A percentile compares a stretch with the other conserved stretches of the same genome.
These are phyloP conservation scores for Cyberlindnera euphorbiiphila DNA, from an alignment of 805 yeast genomes.

Conservation along the genomic window DNA sequence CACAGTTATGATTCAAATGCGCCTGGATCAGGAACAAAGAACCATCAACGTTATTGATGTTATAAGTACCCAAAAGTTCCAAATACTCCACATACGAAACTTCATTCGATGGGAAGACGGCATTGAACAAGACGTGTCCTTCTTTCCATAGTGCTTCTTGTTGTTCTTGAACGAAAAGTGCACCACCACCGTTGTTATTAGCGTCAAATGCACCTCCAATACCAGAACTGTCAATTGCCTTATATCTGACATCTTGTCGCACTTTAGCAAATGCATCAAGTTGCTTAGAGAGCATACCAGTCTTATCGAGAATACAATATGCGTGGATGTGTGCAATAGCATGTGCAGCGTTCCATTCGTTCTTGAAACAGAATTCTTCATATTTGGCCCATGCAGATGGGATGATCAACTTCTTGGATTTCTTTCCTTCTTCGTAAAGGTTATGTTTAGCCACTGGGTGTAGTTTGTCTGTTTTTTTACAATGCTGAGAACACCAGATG, in stretches of 20 bases:
- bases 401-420: slow-evolving; percentile 35
- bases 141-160: slow-evolving; percentile 56
- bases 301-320: slow-evolving; percentile 36
- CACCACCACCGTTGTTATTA: slow-evolving; percentile 45
- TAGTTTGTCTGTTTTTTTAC: slow-evolving; percentile 50
- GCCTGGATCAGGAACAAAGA: slow-evolving; percentile 60
- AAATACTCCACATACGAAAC: slow-evolving; percentile 52
- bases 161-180: slow-evolving; percentile 51
- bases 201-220: slow-evolving; percentile 39
- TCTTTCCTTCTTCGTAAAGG: slow-evolving; percentile 33
- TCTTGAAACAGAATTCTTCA: slow-evolving; percentile 58
- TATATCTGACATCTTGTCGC: slow-evolving; percentile 60
- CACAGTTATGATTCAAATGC: slow-evolving; percentile 74
- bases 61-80: slow-evolving; percentile 64
- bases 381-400: slow-evolving; percentile 49
- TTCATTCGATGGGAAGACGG: slow-evolving; percentile 39
- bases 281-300: slow-evolving; percentile 39
- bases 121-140: slow-evolving; percentile 48
- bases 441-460: slow-evolving; percentile 61
- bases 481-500: slow-evolving; percentile 64
- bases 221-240: slow-evolving; percentile 51
- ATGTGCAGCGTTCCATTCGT: slow-evolving; percentile 66
- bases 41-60: slow-evolving; percentile 68
- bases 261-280: slow-evolving; percentile 64
- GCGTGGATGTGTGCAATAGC: slow-evolving; percentile 59